Conservation (phyloP, 2,329 filamentous ascomycete species). For the Purpureocillium takamizusanense region DNA sequence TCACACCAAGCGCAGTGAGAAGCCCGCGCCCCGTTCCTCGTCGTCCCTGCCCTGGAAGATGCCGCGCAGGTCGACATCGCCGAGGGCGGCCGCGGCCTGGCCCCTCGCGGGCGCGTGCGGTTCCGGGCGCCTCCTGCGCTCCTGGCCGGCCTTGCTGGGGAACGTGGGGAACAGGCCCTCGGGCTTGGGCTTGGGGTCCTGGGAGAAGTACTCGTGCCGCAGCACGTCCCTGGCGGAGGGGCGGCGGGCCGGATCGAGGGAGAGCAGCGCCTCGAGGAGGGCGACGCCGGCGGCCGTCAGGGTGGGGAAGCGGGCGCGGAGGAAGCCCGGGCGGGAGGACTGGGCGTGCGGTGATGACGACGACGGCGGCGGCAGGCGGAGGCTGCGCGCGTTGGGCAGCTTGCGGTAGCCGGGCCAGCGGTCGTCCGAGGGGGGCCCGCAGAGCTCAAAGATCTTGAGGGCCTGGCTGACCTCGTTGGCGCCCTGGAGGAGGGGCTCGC, state of each 20-base stretch:
- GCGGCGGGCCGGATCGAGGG: conserved; percentile 63
- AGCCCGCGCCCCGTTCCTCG: conserved; percentile 58
- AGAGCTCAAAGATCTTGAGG: conserved; percentile 78
- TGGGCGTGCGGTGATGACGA: conserved; percentile 27
- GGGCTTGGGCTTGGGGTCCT: conserved; percentile 83
- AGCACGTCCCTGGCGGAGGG: conserved; percentile 68
- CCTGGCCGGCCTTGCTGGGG: conserved; percentile 87
- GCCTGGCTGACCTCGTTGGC: conserved; percentile 90
- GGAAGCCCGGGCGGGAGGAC: conserved; percentile 22
- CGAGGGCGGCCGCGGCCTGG: conserved; percentile 43
- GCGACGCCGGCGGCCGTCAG: conserved; percentile 66
- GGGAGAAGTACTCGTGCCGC: conserved; percentile 73
- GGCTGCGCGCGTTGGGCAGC: conserved; percentile 74
- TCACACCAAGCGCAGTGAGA: conserved; percentile 52
- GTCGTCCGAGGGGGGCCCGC: conserved; percentile 74
- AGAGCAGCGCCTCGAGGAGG: conserved; percentile 61
- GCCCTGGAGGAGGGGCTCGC: conserved; percentile 76
- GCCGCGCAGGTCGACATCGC: conserved; percentile 56
- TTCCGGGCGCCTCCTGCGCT: conserved; percentile 62
- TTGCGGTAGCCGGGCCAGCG: conserved; percentile 81
- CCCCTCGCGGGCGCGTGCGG: conserved; percentile 80
- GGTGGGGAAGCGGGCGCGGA: conserved; percentile 72
- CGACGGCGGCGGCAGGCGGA: conserved; percentile 55
- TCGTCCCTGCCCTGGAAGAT: conserved; percentile 60
- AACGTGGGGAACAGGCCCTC: conserved; percentile 95